Percentiles rank a stretch among this genome's conserved stretches.
Evolutionary conservation across 805 yeast genomes (phyloP).

Genomic region (Saccharomycopsis fibuligera): DNA sequence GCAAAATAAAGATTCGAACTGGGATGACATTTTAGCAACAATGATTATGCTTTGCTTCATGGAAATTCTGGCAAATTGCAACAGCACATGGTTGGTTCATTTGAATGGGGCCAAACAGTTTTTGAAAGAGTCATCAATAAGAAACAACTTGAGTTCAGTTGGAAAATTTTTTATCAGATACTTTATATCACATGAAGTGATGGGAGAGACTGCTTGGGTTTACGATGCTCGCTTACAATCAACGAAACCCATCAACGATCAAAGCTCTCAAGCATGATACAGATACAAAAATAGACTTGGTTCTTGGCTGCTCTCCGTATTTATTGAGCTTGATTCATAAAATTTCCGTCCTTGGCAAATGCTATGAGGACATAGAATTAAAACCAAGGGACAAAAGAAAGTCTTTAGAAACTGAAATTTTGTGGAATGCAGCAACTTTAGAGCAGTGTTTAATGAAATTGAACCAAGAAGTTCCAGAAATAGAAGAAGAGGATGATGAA

Average conservation of each 20-base stretch:
- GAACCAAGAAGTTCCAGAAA: conserved; percentile 24
- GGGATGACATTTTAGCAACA: conserved; percentile 38
- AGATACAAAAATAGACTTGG: conserved; percentile 33
- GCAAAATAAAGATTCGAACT: conserved; percentile 24
- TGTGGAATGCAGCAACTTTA: conserved; percentile 27
- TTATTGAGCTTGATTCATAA: conserved; percentile 32
- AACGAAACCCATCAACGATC: conserved; percentile 26
- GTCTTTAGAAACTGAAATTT: conserved; percentile 23
- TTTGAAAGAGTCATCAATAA: conserved; percentile 26
- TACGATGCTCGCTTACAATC: conserved; percentile 21
- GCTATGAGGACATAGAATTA: conserved; percentile 30
- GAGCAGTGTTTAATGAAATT: conserved; percentile 26
- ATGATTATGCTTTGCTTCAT: conserved; percentile 35
- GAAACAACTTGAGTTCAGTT: conserved; percentile 28
- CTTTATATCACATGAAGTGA: conserved; percentile 37
- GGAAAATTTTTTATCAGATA: conserved; percentile 33
- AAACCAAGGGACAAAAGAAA: conserved; percentile 22
- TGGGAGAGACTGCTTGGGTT: conserved; percentile 39
- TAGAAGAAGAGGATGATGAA: conserved; percentile 21
- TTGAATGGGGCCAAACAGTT: conserved; percentile 34
- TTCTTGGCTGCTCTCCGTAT: conserved; percentile 36
- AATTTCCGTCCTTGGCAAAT: conserved; percentile 33
- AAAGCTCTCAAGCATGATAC: conserved; percentile 30
- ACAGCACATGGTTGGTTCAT: conserved; percentile 33
- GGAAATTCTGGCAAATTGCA: conserved; percentile 38